Evolutionary conservation across 371 early-diverging fungal species (phyloP), one percentile per base, ranked within the genome.

Genomic region (Actinomortierella wolfii): DNA sequence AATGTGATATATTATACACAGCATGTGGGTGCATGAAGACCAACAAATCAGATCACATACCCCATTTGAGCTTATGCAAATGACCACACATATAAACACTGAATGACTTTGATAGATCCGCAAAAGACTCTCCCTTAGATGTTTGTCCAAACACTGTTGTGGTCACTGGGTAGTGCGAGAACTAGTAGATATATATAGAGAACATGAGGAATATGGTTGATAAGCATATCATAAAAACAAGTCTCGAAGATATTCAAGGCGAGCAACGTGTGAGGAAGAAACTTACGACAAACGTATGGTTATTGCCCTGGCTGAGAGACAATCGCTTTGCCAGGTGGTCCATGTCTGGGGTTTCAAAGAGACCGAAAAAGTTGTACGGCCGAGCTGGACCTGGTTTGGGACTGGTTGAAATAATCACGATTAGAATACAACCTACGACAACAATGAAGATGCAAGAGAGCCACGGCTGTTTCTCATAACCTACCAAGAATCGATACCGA

Each of bases 361-460:
- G 85, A 1, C 95, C 95, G 71, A 96, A 96, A 62, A 96, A 95
- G 62, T 96, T 96, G 76, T 94, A 83, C 1, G 95, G 96, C 29
- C 94, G 77, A 7, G 89, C 81, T 23, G 92, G 86, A 7, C 95
- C 95, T n/a, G 79, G 77, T 47, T 82, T 81, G 1, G 94, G 94
- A 54, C 89, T 86, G 59, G 21, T 41, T 41, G 42, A 24, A 25
- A 24, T 15, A 48, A 23, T 14, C 18, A 2, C 28, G 34, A 18
- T 34, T 20, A 18, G 14, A 25, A 48, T 48, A 14, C 18, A 5
- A 18, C 9, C 20, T 7, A 7, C 47, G 17, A 46, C 20, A 6
- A 17, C 47, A 18, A 6, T 46, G 17, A 46, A 46, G 18, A 7
- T 46, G 9, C 18, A 7, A n/a, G n/a, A n/a, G n/a, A n/a, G n/a